These are phyloP conservation scores for Fusarium albosuccineum DNA, from an alignment of 2,329 filamentous ascomycete genomes.

Conservation along the genomic window DNA sequence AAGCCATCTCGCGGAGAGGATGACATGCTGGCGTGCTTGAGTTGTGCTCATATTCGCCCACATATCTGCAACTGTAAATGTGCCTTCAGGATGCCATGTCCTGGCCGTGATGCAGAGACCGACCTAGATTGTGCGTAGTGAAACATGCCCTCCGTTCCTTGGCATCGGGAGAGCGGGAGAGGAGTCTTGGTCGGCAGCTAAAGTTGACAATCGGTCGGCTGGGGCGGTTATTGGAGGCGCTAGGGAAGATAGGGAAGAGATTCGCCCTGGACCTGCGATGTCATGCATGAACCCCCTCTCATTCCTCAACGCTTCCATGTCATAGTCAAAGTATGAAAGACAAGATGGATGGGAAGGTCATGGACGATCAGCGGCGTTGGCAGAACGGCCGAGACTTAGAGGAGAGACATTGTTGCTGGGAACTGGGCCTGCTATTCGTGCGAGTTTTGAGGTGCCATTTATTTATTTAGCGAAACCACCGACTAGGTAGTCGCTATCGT, in stretches of 20 bases:
- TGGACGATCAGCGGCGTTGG: constrained; percentile 24
- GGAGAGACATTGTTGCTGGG: neutral
- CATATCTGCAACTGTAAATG: constrained; percentile 4
- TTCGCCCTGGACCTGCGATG: constrained; percentile 37
- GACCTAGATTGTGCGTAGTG: constrained; percentile 13
- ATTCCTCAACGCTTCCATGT: constrained; percentile 25
- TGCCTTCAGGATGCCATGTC: constrained; percentile 6
- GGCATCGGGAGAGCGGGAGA: constrained; percentile 21
- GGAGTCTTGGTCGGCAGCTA: constrained; percentile 14
- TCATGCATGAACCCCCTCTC: constrained; percentile 46
- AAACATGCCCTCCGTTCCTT: constrained; percentile 25
- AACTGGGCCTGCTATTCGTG: neutral
- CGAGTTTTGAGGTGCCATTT: neutral
- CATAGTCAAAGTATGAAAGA: constrained; percentile 18
- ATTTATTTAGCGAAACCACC: neutral
- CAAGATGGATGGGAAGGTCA: constrained; percentile 20
- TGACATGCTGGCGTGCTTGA: neutral
- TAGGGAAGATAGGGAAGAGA: constrained; percentile 20
- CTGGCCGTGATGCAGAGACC: constrained; percentile 21
- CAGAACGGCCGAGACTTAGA: constrained; percentile 11
- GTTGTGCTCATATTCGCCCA: constrained; percentile 9
- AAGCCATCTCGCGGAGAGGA: constrained; percentile 21
- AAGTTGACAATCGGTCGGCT: constrained; percentile 32
- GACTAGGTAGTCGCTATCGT: neutral
- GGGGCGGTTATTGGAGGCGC: constrained; percentile 36